A percentile compares a stretch with the other conserved stretches of the same genome.
Evolutionary conservation across 805 yeast genomes (phyloP).

Genomic region (Hanseniaspora meyeri): DNA sequence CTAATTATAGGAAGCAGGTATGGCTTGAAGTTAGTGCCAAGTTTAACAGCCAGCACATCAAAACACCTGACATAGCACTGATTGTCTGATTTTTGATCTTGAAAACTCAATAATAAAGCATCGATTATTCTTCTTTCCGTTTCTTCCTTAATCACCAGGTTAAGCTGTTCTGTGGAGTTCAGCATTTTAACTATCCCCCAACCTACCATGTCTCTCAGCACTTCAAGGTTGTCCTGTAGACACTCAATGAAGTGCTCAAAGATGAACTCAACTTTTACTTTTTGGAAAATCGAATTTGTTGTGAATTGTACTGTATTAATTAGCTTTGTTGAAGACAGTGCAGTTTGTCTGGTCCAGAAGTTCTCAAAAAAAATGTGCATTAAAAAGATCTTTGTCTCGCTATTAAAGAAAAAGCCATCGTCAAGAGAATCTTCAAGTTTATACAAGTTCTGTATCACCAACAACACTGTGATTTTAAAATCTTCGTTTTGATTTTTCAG

Average conservation of each 20-base stretch:
- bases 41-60: conserved; percentile 46
- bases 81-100: conserved; percentile 57
- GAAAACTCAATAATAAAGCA: conserved; percentile 68
- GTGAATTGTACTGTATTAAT: conserved; percentile 58
- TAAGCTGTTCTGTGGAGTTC: conserved; percentile 40
- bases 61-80: conserved; percentile 47
- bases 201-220: conserved; percentile 64
- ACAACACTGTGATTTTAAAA: not conserved
- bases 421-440: not conserved
- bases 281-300: conserved; percentile 51
- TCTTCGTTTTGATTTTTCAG: not conserved
- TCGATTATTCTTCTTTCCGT: conserved; percentile 61
- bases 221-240: conserved; percentile 73
- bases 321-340: conserved; percentile 45
- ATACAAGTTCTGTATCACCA: not conserved
- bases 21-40: conserved; percentile 55
- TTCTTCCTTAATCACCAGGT: conserved; percentile 34
- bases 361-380: conserved; percentile 38
- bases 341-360: conserved; percentile 77
- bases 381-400: conserved; percentile 27
- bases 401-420: not conserved
- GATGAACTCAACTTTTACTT: conserved; percentile 51
- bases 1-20: conserved; percentile 62
- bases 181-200: conserved; percentile 54
- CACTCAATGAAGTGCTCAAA: conserved; percentile 44